A percentile compares a stretch with the other conserved stretches of the same genome.
Conservation (phyloP, 2,329 filamentous ascomycete genomes). For the Hypoxylon sp. region DNA sequence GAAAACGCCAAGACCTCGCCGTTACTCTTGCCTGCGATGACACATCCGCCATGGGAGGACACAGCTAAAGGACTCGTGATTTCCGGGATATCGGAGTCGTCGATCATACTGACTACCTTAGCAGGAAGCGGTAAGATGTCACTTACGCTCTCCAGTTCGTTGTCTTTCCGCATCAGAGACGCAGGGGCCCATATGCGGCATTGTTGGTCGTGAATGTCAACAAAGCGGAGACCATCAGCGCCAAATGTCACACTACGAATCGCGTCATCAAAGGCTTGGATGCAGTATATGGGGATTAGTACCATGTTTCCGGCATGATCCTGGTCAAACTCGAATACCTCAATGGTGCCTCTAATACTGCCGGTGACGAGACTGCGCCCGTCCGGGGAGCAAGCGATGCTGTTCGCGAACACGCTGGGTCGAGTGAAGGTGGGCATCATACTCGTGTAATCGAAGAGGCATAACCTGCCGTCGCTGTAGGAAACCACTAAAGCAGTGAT, state of each 20-base stretch:
- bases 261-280: conserved; percentile 48
- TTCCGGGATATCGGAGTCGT: too few species aligned
- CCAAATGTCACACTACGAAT: conserved; percentile 54
- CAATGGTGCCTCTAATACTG: conserved; percentile 44
- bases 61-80: too few species aligned
- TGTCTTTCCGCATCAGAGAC: too few species aligned
- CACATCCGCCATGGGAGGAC: too few species aligned
- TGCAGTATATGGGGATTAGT: conserved; percentile 51
- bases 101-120: too few species aligned
- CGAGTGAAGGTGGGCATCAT: not conserved
- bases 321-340: conserved; percentile 53
- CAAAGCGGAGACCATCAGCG: conserved; percentile 52
- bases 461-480: conserved; percentile 48
- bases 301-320: too few species aligned
- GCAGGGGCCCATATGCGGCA: conserved; percentile 57
- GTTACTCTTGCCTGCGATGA: too few species aligned
- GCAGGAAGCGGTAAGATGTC: too few species aligned
- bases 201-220: conserved; percentile 53
- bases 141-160: too few species aligned
- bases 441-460: conserved; percentile 46
- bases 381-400: conserved; percentile 50
- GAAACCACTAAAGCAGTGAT: conserved; percentile 48
- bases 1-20: too few species aligned
- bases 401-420: conserved; percentile 47
- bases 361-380: conserved; percentile 49